Base-by-base conservation (phyloP, 2,329 filamentous ascomycete species). In the Sclerotinia spermophila region DNA sequence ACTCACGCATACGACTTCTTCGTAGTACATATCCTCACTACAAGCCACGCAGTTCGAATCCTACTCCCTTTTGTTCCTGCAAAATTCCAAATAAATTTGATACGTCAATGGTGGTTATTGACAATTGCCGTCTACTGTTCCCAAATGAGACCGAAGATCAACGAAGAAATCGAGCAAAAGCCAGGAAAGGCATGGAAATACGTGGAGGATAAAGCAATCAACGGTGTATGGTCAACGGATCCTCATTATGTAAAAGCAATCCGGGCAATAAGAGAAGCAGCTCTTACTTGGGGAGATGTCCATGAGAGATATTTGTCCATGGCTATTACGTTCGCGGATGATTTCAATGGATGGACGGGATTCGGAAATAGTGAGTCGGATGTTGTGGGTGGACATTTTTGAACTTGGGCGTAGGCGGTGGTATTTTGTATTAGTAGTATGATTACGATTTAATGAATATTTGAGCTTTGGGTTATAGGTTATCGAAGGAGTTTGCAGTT, bases 71-170 rank as follows among this genome's bases (percentile, higher is more conserved):
- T 93, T 48, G 82, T 97, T 17, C 93, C 94, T 0, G 81, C 85
- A 21, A 87, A 88, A 76, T 90, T 90, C 76, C 95, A 97, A 75
- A 80, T 93, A 60, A 83, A 83, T 33, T 82, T 99, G 6, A 84
- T 98, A 13, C 85, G 92, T 53, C 90, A 97, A 79, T 98, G 96
- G 94, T 97, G 93, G 92, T 82, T 99, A 7, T 86, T 97, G 56
- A 88, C 91, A 0, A 80, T 97, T 56, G 87, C 89, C 0, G 86
- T 94, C 17, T 98, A 96, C 78, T 87, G 97, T 68, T 82, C 89
- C 2, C 90, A 92, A 77, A 82, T 91, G 38, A 86, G 95, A 30
- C 96, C 94, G 0, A 82, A 84, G 71, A 88, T 97, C 70, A 86
- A 91, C 69, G 82, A 87, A n/a, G 86, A 90, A 70, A 84, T 86